Evolutionary conservation across 2,329 filamentous ascomycete species (phyloP).

Genomic region (Curvularia verruculosa): DNA sequence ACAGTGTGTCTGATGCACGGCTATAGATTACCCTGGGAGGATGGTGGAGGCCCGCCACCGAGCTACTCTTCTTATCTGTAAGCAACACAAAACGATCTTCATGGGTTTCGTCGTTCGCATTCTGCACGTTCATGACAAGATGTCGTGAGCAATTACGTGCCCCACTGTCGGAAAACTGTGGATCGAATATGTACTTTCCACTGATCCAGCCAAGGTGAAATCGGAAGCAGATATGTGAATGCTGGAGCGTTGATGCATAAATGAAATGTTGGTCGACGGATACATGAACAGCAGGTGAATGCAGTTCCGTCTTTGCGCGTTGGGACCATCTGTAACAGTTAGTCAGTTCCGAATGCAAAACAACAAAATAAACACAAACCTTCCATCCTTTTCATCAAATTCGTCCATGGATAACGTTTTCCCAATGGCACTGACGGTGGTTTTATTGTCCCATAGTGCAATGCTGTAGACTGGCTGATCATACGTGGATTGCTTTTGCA

Average conservation of each 20-base stretch:
- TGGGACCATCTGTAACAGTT: constrained; percentile 48
- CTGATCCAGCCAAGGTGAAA: constrained; percentile 22
- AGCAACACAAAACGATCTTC: constrained; percentile 35
- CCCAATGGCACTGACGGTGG: constrained; percentile 36
- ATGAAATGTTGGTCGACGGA: constrained; percentile 56
- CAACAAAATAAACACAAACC: constrained; percentile 17
- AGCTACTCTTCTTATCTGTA: constrained; percentile 42
- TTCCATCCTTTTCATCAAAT: constrained; percentile 31
- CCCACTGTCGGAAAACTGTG: constrained; percentile 40
- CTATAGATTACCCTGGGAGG: constrained; percentile 25
- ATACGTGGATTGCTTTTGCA: constrained; percentile 49
- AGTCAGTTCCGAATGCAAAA: background rate
- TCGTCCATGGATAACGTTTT: constrained; percentile 37
- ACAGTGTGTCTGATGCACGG: constrained; percentile 43
- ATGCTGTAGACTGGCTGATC: constrained; percentile 42
- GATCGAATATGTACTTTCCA: constrained; percentile 21
- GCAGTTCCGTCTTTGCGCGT: constrained; percentile 49
- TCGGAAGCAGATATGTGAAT: constrained; percentile 60
- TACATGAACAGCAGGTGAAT: constrained; percentile 59
- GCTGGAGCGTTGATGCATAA: constrained; percentile 60
- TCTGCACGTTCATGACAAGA: constrained; percentile 27
- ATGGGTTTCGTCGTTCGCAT: background rate
- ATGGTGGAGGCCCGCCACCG: constrained; percentile 40
- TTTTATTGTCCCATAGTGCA: constrained; percentile 33
- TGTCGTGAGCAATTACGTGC: constrained; percentile 37